phyloP scores from a whole-genome alignment of 2,329 filamentous ascomycete species.

The Fusarium phyllophilum region DNA sequence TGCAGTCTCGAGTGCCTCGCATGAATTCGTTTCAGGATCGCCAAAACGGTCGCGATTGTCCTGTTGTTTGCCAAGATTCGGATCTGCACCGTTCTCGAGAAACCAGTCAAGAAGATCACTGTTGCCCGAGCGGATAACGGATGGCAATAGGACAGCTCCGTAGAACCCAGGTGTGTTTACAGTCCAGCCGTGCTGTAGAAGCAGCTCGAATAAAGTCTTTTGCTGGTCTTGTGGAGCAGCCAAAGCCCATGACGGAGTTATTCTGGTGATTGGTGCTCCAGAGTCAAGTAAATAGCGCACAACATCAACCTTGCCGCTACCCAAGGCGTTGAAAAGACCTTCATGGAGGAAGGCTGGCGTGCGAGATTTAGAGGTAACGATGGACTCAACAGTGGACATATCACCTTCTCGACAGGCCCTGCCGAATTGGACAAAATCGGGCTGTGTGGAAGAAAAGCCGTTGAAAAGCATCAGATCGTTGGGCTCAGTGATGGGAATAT shows the following conservation, averaged over 20 bases:
- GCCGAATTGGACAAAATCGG: background rate
- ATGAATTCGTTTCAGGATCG: conserved; percentile 18
- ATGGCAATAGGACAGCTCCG: conserved; percentile 21
- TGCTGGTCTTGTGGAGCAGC: background rate
- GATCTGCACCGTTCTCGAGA: conserved; percentile 30
- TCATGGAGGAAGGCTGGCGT: conserved; percentile 5
- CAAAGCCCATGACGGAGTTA: conserved; percentile 8
- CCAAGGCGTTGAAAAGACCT: background rate
- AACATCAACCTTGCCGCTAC: conserved; percentile 16
- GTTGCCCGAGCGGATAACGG: conserved; percentile 3
- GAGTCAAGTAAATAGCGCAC: conserved; percentile 6
- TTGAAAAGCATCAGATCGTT: background rate
- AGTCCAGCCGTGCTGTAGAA: conserved; percentile 24
- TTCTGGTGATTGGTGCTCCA: conserved; percentile 24
- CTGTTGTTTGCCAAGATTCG: conserved; percentile 28
- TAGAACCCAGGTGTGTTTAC: conserved; percentile 22
- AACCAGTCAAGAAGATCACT: conserved; percentile 32
- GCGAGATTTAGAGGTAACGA: background rate
- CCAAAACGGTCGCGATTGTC: conserved; percentile 20
- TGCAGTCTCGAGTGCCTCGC: conserved; percentile 22
- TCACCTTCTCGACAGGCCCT: conserved; percentile 20
- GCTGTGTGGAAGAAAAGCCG: background rate
- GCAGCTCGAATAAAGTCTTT: conserved; percentile 21
- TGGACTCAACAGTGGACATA: background rate
- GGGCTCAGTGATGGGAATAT: background rate